These are phyloP conservation scores for Selaginella moellendorffii DNA, from an alignment of 75 land plant species.

Conservation along the genomic window DNA sequence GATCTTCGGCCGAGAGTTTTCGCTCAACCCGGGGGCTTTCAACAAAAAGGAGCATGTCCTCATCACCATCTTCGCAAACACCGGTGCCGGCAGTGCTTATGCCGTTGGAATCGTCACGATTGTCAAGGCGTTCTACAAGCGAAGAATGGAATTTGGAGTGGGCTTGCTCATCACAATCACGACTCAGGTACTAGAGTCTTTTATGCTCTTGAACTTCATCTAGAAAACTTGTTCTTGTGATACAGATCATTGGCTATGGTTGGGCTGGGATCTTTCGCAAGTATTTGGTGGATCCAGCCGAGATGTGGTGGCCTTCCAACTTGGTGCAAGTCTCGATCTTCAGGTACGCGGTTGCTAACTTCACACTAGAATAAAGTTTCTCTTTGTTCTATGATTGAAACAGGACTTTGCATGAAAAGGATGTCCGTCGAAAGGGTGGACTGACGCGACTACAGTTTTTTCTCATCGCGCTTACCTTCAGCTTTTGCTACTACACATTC, in stretches of 20 bases:
- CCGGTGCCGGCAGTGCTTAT: not conserved
- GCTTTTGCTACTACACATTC: constrained; percentile 57
- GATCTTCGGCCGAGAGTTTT: constrained; percentile 9
- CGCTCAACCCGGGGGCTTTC: constrained; percentile 55
- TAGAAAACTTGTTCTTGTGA: not conserved
- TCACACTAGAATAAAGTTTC: not conserved
- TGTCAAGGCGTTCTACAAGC: not conserved
- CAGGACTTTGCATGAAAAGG: constrained; percentile 68
- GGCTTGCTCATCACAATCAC: not conserved
- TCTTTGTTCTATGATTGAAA: not conserved
- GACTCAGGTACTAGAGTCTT: not conserved
- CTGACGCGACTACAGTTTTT: constrained; percentile 42
- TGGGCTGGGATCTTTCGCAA: too few species aligned
- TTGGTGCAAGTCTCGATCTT: constrained; percentile 61
- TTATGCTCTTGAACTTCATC: not conserved
- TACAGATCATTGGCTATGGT: constrained; percentile 61
- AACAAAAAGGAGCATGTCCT: constrained; percentile 35
- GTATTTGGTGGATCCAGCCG: constrained; percentile 67
- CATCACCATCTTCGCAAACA: too few species aligned
- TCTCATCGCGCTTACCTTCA: constrained; percentile 33
- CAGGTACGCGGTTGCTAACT: constrained; percentile 18
- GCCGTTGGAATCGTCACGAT: not conserved
- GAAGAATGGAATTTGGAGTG: not conserved
- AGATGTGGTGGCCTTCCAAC: constrained; percentile 87
- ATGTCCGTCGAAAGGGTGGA: constrained; percentile 29